Conservation (phyloP, 1,284 basidiomycete genomes). For the Stygiomarasmius scandens region DNA sequence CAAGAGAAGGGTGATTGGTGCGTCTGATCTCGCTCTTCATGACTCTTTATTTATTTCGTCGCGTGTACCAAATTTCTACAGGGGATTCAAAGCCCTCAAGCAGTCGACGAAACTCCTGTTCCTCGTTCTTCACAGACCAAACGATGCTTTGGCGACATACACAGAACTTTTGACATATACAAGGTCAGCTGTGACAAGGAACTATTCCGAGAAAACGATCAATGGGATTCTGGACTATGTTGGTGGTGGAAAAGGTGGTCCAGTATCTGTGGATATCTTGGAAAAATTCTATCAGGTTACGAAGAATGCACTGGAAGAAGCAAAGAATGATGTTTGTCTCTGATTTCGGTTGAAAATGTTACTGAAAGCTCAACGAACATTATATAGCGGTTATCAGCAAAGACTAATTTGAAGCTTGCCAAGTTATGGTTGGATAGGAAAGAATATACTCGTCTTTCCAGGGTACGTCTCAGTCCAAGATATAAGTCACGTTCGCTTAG, state of each 20-base stretch:
- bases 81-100: constrained; percentile 99
- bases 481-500: neutral
- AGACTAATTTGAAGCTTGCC: constrained; percentile 96
- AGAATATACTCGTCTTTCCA: constrained; percentile 85
- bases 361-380: neutral
- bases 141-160: constrained; percentile 87
- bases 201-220: constrained; percentile 97
- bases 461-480: constrained; percentile 48
- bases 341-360: neutral
- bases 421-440: constrained; percentile 96
- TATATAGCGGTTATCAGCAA: constrained; percentile 83
- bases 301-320: constrained; percentile 85
- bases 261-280: constrained; percentile 84
- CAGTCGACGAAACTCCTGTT: constrained; percentile 97
- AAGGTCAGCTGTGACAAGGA: constrained; percentile 88
- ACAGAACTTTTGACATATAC: constrained; percentile 88
- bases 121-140: constrained; percentile 75
- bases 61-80: constrained; percentile 34
- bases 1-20: constrained; percentile 93
- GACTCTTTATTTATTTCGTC: too few species aligned
- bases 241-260: constrained; percentile 85
- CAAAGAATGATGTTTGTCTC: constrained; percentile 87
- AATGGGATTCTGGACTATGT: constrained; percentile 99
- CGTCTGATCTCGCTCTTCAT: too few species aligned
- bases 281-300: constrained; percentile 97